phyloP scores from a whole-genome alignment of 257 asterid species.

The Thymus quinquecostatus region DNA sequence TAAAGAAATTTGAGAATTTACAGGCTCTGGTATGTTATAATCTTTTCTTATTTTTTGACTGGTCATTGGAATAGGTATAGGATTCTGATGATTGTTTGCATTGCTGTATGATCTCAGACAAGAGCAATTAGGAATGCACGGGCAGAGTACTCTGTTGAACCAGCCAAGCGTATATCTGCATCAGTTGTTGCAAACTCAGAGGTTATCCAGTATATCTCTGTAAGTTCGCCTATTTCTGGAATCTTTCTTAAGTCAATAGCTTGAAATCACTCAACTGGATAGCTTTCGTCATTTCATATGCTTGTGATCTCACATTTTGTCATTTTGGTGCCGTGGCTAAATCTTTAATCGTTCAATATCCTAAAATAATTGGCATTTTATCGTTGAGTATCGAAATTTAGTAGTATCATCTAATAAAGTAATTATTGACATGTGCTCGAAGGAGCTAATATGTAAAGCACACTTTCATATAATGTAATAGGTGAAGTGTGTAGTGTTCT shows the following conservation, averaged over 20 bases:
- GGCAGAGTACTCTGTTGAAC: constrained; percentile 97
- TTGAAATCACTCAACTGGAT: background rate
- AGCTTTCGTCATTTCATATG: background rate
- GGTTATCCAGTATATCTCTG: constrained; percentile 77
- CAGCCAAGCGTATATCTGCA: constrained; percentile 86
- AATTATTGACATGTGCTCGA: background rate
- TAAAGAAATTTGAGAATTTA: constrained; percentile 82
- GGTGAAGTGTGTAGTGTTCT: background rate
- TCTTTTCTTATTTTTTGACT: constrained; percentile 12
- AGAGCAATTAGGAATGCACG: constrained; percentile 95
- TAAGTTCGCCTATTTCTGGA: constrained; percentile 45
- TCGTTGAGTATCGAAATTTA: background rate
- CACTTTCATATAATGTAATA: background rate
- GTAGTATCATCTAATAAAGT: background rate
- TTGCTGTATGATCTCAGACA: constrained; percentile 52
- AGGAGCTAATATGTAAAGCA: background rate
- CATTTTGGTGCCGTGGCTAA: background rate
- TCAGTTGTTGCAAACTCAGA: constrained; percentile 83
- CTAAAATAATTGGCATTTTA: background rate
- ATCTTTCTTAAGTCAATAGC: constrained; percentile 1
- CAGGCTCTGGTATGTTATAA: constrained; percentile 75
- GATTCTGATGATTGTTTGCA: constrained; percentile 26
- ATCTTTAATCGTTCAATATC: background rate
- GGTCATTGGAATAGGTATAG: constrained; percentile 9
- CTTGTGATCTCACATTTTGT: background rate